phyloP scores from a whole-genome alignment of 2,329 filamentous ascomycete species.

The Parafenestella ontariensis region DNA sequence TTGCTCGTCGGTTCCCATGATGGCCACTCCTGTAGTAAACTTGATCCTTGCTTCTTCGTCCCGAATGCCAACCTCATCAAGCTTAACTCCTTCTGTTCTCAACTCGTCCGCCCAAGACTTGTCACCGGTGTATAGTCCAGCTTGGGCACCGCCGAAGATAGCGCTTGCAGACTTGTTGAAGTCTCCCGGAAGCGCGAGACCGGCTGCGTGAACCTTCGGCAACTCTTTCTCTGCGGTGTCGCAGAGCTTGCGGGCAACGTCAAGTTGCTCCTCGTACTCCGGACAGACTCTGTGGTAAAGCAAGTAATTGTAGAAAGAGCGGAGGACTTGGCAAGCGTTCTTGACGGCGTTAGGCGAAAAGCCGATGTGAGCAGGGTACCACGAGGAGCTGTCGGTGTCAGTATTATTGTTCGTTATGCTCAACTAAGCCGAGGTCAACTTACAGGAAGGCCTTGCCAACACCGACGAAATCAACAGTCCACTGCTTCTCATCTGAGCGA shows the following conservation, averaged over 20 bases:
- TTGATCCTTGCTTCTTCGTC: slow-evolving; percentile 57
- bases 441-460: slow-evolving; percentile 82
- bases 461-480: slow-evolving; percentile 80
- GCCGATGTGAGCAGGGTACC: slow-evolving; percentile 62
- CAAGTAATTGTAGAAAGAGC: slow-evolving; percentile 89
- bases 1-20: slow-evolving; percentile 52
- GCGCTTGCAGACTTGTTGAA: slow-evolving; percentile 81
- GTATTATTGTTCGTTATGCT: background rate
- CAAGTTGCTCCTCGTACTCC: slow-evolving; percentile 74
- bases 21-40: slow-evolving; percentile 59
- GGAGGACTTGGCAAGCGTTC: slow-evolving; percentile 71
- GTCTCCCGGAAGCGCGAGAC: slow-evolving; percentile 68
- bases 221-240: slow-evolving; percentile 72
- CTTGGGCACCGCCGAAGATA: slow-evolving; percentile 67
- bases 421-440: slow-evolving; percentile 38
- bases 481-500: slow-evolving; percentile 61
- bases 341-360: slow-evolving; percentile 59
- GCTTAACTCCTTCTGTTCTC: slow-evolving; percentile 22
- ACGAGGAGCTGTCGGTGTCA: slow-evolving; percentile 59
- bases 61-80: slow-evolving; percentile 49
- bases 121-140: slow-evolving; percentile 51
- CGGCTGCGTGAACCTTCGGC: slow-evolving; percentile 62
- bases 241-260: slow-evolving; percentile 71
- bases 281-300: slow-evolving; percentile 84
- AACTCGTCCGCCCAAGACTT: slow-evolving; percentile 51